Evolutionary conservation across 202 grass and related monocot genomes (phyloP).

Genomic region (Zoysia matrella): DNA sequence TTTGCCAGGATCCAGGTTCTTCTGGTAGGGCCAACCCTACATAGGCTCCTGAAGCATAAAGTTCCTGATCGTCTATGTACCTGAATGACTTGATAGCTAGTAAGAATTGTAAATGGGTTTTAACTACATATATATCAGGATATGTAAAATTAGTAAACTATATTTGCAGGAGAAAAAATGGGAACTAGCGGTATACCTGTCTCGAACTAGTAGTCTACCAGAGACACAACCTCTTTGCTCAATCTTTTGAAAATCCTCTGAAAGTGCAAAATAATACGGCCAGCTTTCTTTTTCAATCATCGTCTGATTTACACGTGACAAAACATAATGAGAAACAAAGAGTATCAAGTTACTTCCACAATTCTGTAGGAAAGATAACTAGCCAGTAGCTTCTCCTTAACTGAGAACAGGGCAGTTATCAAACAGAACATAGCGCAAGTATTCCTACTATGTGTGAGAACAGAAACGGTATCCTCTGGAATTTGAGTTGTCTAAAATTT

Average conservation of each 20-base stretch:
- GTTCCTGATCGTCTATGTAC: constrained; percentile 56
- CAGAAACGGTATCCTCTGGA: background rate
- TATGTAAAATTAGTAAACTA: background rate
- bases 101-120: background rate
- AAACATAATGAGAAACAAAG: constrained; percentile 18
- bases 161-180: background rate
- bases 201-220: constrained; percentile 78
- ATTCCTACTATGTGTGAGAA: background rate
- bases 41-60: constrained; percentile 68
- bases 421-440: background rate
- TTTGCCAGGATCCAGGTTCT: constrained; percentile 87
- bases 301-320: constrained; percentile 48
- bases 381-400: background rate
- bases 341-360: constrained; percentile 1
- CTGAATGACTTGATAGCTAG: constrained; percentile 42
- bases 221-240: constrained; percentile 70
- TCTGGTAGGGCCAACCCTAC: constrained; percentile 80
- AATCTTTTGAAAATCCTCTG: constrained; percentile 82
- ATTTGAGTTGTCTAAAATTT: constrained; percentile 21
- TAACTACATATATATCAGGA: constrained; percentile 6
- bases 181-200: constrained; percentile 51
- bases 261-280: constrained; percentile 87
- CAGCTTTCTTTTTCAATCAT: constrained; percentile 72
- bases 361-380: background rate
- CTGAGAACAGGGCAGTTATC: background rate